Conservation (phyloP, 306 rosid species). For the Casuarina equisetifolia region DNA sequence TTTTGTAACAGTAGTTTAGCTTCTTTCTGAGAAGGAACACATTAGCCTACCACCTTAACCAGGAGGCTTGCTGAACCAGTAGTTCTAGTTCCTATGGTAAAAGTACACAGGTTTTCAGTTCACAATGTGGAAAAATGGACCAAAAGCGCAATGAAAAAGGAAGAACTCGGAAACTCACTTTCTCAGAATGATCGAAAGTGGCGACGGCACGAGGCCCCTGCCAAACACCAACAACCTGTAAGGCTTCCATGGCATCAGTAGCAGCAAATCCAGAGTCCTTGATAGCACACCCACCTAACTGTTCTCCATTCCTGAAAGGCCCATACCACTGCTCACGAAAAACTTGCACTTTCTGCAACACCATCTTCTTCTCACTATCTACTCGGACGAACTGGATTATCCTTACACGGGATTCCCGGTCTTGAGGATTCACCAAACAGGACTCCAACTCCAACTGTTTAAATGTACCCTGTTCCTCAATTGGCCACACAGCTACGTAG, state of each 20-base stretch:
- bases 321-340: slow-evolving; percentile 97
- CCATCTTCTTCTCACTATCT: slow-evolving; percentile 39
- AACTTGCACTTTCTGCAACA: slow-evolving; percentile 52
- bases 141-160: slow-evolving; percentile 10
- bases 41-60: too few relatives aligned
- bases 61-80: too few relatives aligned
- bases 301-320: slow-evolving; percentile 96
- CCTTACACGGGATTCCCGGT: slow-evolving; percentile 84
- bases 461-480: slow-evolving; percentile 32
- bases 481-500: slow-evolving; percentile 72
- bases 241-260: slow-evolving; percentile 58
- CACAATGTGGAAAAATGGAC: neutral
- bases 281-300: slow-evolving; percentile 92
- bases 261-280: slow-evolving; percentile 88
- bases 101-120: slow-evolving; percentile 8
- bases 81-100: too few relatives aligned
- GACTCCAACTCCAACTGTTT: slow-evolving; percentile 69
- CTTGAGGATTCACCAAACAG: slow-evolving; percentile 83
- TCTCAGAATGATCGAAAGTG: slow-evolving; percentile 37
- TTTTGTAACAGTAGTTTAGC: neutral
- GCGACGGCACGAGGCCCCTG: slow-evolving; percentile 53
- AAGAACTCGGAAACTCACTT: slow-evolving; percentile 44
- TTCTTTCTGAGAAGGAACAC: neutral
- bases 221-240: slow-evolving; percentile 79
- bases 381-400: slow-evolving; percentile 57